Percentiles rank a stretch among this genome's conserved stretches.
Evolutionary conservation across 495 filamentous ascomycete species (phyloP).

Genomic region (Chaetomium fimeti): DNA sequence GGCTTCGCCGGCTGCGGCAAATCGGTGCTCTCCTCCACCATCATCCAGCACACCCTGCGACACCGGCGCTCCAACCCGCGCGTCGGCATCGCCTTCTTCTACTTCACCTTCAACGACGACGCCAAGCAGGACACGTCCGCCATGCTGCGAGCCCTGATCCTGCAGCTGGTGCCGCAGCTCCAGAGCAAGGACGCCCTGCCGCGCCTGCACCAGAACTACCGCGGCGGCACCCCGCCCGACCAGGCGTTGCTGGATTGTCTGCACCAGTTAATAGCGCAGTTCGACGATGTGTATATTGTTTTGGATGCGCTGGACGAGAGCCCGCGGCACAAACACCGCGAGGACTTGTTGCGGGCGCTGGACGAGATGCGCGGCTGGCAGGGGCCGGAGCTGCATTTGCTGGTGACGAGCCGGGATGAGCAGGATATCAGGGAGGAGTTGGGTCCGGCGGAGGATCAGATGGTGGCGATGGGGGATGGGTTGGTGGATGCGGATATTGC

Average conservation of each 20-base stretch:
- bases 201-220: neutral
- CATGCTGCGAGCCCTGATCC: conserved; percentile 9
- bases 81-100: conserved; percentile 14
- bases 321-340: conserved; percentile 8
- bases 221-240: conserved; percentile 1
- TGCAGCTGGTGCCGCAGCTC: conserved; percentile 2
- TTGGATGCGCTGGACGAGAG: conserved; percentile 16
- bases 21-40: conserved; percentile 15
- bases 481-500: conserved; percentile 11
- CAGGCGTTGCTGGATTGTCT: neutral
- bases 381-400: conserved; percentile 11
- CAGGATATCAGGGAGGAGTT: conserved; percentile 9
- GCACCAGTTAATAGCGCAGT: neutral
- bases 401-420: conserved; percentile 7
- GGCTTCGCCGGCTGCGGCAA: conserved; percentile 18
- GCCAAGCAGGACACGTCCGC: conserved; percentile 10
- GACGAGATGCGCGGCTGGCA: conserved; percentile 9
- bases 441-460: neutral
- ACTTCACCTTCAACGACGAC: conserved; percentile 18
- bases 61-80: neutral
- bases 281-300: conserved; percentile 11
- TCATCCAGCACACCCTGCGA: conserved; percentile 9
- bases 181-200: neutral
- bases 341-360: neutral
- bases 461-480: neutral